Evolutionary conservation across 306 rosid genomes (phyloP), one percentile per base, ranked within the genome.

Genomic region (Nissolia schottii): DNA sequence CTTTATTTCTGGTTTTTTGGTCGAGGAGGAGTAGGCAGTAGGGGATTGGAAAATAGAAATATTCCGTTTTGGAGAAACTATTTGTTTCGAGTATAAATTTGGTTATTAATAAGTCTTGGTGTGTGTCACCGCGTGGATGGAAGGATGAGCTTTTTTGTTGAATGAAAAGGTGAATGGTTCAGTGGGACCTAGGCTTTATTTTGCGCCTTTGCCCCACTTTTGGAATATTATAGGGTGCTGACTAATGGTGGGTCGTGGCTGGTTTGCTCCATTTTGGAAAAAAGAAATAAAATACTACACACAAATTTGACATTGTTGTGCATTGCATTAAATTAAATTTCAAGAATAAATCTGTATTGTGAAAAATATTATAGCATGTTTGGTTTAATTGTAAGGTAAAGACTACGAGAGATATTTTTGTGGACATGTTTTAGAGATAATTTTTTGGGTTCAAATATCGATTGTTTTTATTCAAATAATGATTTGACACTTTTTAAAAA

Each of bases 111-210:
- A 5, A 15, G 27, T 64, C 24, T 31, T 31, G 6, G 12, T 3
- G 27, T 69, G 27, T 3, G 34, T 14, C 5, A 68, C 22, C 72
- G 67, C 70, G 64, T 64, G 48, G 49, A 34, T 56, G 64, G 68
- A 55, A 78, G 18, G 63, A 63, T 54, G 55, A 31, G 48, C 35
- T 40, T 54, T n/a, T 64, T 62, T 24, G 24, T 15, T 9, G 38
- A 54, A 71, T 62, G 31, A 31, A 70, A 63, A 19, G 70, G 50
- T 31, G 14, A 10, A 45, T 48, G 20, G 11, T 22, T 70, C 13
- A 24, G 68, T 64, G 82, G 78, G 74, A 24, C 68, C 45, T 8
- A 13, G 4, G 38, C 20, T 64, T 64, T 51, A 56, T 11, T 23
- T 27, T 54, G 60, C 5, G 46, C 35, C 53, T 64, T 71, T 50